These are phyloP conservation scores for Colletotrichum kahawae DNA, from an alignment of 2,329 filamentous ascomycete species.

Conservation along the genomic window DNA sequence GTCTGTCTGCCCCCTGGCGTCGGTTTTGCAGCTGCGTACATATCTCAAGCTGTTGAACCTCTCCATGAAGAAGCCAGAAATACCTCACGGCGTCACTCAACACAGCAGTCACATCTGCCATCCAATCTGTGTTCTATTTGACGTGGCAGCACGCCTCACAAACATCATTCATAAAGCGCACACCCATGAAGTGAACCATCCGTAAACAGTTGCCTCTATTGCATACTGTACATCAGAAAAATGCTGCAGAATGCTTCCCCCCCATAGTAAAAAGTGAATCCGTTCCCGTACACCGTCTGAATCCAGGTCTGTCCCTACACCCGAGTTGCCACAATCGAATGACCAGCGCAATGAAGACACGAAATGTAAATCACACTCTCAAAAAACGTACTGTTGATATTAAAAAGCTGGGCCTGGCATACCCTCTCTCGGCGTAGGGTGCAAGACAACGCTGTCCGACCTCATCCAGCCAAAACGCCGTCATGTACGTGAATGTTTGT, in stretches of 20 bases:
- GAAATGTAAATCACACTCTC: constrained; percentile 14
- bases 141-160: not conserved
- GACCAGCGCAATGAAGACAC: constrained; percentile 21
- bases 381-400: constrained; percentile 21
- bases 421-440: constrained; percentile 12
- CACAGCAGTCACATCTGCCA: not conserved
- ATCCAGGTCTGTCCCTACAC: constrained; percentile 21
- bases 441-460: constrained; percentile 14
- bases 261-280: not conserved
- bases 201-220: constrained; percentile 22
- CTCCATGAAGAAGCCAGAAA: not conserved
- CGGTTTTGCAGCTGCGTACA: not conserved
- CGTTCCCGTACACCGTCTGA: constrained; percentile 21
- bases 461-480: constrained; percentile 15
- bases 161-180: not conserved
- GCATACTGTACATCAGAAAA: constrained; percentile 24
- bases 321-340: constrained; percentile 18
- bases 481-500: constrained; percentile 7
- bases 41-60: not conserved
- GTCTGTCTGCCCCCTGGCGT: not conserved
- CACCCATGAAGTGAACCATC: not conserved
- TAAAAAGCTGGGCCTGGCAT: constrained; percentile 20
- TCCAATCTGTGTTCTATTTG: not conserved
- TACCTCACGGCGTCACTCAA: not conserved
- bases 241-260: constrained; percentile 22